Evolutionary conservation across 768 basidiomycete species (phyloP).

Genomic region (Sarcomyxa edulis): DNA sequence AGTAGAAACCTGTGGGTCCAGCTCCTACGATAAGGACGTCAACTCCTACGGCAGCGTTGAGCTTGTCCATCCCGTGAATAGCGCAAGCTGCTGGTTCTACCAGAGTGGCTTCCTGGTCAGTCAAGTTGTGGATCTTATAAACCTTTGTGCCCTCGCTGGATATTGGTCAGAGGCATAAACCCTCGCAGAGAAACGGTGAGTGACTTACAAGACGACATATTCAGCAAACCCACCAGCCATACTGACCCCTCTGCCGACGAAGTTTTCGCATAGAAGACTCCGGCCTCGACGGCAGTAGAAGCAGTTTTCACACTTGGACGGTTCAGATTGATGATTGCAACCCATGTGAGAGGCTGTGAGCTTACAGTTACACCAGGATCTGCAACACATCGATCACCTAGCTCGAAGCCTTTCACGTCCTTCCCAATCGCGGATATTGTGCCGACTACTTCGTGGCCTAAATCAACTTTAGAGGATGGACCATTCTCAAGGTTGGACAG

Average conservation of each 20-base stretch:
- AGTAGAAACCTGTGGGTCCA: slow-evolving; percentile 57
- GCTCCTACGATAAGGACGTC: slow-evolving; percentile 74
- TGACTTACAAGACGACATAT: slow-evolving; percentile 5
- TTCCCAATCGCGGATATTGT: slow-evolving; percentile 69
- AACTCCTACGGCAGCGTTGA: slow-evolving; percentile 60
- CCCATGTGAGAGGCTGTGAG: slow-evolving; percentile 5
- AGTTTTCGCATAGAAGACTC: slow-evolving; percentile 5
- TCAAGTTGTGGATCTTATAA: slow-evolving; percentile 71
- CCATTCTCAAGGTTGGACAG: neutral
- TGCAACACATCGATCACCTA: slow-evolving; percentile 81
- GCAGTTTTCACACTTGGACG: slow-evolving; percentile 5
- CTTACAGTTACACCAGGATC: slow-evolving; percentile 72
- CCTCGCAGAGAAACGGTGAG: neutral
- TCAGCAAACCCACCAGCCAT: slow-evolving; percentile 6
- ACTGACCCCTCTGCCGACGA: slow-evolving; percentile 5
- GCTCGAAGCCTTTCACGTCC: slow-evolving; percentile 69
- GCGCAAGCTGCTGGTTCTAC: slow-evolving; percentile 78
- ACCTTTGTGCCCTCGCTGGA: slow-evolving; percentile 57
- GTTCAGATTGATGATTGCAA: neutral
- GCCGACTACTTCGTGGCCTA: slow-evolving; percentile 75
- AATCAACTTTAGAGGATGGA: slow-evolving; percentile 1
- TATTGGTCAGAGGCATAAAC: neutral
- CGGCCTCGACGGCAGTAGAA: slow-evolving; percentile 6
- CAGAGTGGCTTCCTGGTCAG: slow-evolving; percentile 72
- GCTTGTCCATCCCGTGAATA: slow-evolving; percentile 74